Conservation (phyloP, 1,139 yeast species). For the Diutina siamensis region DNA sequence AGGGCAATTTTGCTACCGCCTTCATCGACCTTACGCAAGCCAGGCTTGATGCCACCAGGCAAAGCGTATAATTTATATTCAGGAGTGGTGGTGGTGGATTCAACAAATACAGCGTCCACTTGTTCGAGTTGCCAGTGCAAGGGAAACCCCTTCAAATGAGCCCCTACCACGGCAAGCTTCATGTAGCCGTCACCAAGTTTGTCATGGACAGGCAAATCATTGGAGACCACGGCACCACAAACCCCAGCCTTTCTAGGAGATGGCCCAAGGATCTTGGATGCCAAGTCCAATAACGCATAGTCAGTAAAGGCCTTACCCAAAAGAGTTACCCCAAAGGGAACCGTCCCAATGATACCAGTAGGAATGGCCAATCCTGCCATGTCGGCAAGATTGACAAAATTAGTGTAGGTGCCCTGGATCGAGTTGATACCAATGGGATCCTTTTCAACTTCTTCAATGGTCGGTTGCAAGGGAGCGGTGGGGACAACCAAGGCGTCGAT, state of each 20-base stretch:
- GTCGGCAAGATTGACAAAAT: constrained; percentile 90
- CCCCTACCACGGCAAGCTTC: constrained; percentile 89
- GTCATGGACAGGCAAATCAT: neutral
- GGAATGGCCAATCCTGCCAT: constrained; percentile 88
- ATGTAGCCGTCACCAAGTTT: constrained; percentile 10
- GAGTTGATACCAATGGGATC: constrained; percentile 86
- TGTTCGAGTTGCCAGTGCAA: constrained; percentile 89
- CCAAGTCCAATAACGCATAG: constrained; percentile 77
- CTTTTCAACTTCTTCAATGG: constrained; percentile 51
- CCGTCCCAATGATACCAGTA: constrained; percentile 75
- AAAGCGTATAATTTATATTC: constrained; percentile 72
- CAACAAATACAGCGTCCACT: constrained; percentile 65
- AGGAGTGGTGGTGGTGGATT: constrained; percentile 58
- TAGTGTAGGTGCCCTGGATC: constrained; percentile 91
- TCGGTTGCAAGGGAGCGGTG: constrained; percentile 87
- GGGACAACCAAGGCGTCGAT: constrained; percentile 80
- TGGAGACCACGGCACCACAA: neutral
- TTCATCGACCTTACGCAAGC: constrained; percentile 51
- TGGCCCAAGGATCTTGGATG: constrained; percentile 17
- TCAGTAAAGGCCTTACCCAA: constrained; percentile 77
- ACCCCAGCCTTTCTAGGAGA: neutral
- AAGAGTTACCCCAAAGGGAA: constrained; percentile 85
- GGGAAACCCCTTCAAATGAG: constrained; percentile 81
- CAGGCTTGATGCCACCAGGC: constrained; percentile 79
- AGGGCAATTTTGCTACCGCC: constrained; percentile 36